Evolutionary conservation across 140 eudicot species (phyloP), one percentile per base, ranked within the genome.

Genomic region (Anethum foeniculum): DNA sequence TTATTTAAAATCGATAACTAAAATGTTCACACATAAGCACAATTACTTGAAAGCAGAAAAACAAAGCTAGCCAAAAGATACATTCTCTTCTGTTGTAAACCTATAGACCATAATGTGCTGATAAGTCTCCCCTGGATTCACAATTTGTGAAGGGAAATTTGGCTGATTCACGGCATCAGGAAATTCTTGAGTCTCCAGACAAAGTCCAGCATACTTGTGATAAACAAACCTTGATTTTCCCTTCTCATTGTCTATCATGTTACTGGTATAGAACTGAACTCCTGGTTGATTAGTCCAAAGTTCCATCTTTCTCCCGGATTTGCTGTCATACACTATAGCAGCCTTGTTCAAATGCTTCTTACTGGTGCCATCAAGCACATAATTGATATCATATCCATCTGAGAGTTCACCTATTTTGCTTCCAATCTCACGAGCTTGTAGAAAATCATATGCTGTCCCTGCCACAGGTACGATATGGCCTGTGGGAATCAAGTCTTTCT

Each of bases 131-230:
- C 96, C 92, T 0, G 91, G 91, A 16, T 87, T 79, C 44, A 90
- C 96, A 84, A 90, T 88, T 77, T 90, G 91, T 4, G 96, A 90
- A 75, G 96, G 96, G n/a, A 91, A 91, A 81, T 85, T 85, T 0
- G 90, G 93, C 5, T 85, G 90, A 52, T 91, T 85, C 28, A 91
- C 93, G 5, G 96, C 62, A 48, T 91, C 89, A 0, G 96, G 96
- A 67, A 88, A 91, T n/a, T 93, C 96, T 54, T 91, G 96, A 1
- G 96, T 85, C 86, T 91, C 93, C 88, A 91, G 85, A 58, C 91
- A 85, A 39, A 87, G 68, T 13, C 83, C 96, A 18, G 86, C 88
- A 58, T 88, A 69, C 38, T 79, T 77, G 21, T 78, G 25, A 77
- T 91, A 91, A 38, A 84, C 79, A 21, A 47, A 80, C n/a, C 93